Percentiles rank a stretch among this genome's conserved stretches.
phyloP scores from a whole-genome alignment of 108 stramenopile genomes.

The Cyclostephanos tholiformis region DNA sequence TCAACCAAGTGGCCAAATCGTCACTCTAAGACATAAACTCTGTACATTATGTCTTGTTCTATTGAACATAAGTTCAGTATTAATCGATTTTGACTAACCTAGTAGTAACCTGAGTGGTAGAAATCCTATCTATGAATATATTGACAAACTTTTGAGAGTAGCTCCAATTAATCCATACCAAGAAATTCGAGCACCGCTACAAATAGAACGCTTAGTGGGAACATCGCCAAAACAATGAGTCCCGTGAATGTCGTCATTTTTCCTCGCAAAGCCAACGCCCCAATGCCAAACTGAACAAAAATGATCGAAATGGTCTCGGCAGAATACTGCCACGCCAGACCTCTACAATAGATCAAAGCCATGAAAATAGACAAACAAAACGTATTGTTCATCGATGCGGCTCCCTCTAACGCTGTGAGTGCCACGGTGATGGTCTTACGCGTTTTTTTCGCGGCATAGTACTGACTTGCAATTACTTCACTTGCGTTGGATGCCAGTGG shows the following conservation, averaged over 20 bases:
- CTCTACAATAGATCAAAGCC: conserved; percentile 88
- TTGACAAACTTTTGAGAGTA: no score
- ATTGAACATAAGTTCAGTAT: no score
- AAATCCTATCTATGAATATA: no score
- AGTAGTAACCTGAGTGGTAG: no score
- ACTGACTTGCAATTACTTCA: conserved; percentile 92
- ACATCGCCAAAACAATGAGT: conserved; percentile 68
- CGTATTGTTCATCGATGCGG: conserved; percentile 99
- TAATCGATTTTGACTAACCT: no score
- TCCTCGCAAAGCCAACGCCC: conserved; percentile 48
- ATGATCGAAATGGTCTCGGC: conserved; percentile 96
- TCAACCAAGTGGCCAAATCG: no score
- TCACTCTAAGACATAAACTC: no score
- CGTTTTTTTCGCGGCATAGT: conserved; percentile 94
- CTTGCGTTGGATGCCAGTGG: conserved; percentile 96
- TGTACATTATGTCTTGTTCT: no score
- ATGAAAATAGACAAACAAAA: conserved; percentile 96
- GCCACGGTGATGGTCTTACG: conserved; percentile 92
- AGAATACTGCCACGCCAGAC: conserved; percentile 95
- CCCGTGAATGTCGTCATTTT: conserved; percentile 48
- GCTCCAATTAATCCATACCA: conserved; percentile 85
- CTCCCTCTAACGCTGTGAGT: conserved; percentile 89
- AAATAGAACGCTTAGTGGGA: conserved; percentile 84
- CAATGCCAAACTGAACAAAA: conserved; percentile 86
- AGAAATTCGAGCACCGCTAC: conserved; percentile 79